phyloP scores from a whole-genome alignment of 306 rosid genomes.

The Vicia faba region DNA sequence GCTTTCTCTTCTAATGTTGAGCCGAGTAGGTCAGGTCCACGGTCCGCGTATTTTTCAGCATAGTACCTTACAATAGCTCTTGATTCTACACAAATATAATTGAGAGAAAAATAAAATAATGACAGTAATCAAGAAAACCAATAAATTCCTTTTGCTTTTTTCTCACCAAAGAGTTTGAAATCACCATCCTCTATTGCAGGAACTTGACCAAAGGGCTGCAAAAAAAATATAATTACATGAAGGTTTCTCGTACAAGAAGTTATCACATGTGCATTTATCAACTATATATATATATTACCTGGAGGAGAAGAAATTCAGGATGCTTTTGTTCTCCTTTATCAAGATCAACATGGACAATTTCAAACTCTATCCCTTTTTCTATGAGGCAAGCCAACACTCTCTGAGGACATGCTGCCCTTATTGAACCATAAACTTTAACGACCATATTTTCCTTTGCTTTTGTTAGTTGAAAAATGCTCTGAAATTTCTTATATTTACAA shows the following conservation, averaged over 20 bases:
- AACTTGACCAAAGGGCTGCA: slow-evolving; percentile 87
- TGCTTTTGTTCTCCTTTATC: slow-evolving; percentile 54
- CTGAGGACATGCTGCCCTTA: slow-evolving; percentile 59
- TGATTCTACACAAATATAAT: slow-evolving; percentile 49
- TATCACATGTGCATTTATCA: no score
- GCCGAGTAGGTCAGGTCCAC: slow-evolving; percentile 63
- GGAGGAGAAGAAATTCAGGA: slow-evolving; percentile 55
- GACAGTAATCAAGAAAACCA: neutral
- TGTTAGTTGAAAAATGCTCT: slow-evolving; percentile 10
- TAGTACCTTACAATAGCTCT: slow-evolving; percentile 68
- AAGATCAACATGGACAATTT: slow-evolving; percentile 56
- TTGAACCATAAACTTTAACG: slow-evolving; percentile 56
- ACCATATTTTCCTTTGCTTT: slow-evolving; percentile 46
- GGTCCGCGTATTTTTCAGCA: slow-evolving; percentile 57
- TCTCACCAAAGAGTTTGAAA: slow-evolving; percentile 66
- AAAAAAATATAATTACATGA: neutral
- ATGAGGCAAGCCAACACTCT: slow-evolving; percentile 68
- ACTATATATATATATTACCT: slow-evolving; percentile 42
- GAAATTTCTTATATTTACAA: neutral
- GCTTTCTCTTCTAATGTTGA: slow-evolving; percentile 64
- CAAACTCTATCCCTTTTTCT: slow-evolving; percentile 70
- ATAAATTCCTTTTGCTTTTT: neutral
- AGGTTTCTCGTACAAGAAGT: no score
- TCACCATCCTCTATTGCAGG: slow-evolving; percentile 68
- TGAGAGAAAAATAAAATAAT: no score